These are phyloP conservation scores for Bipolaris bicolor DNA, from an alignment of 2,329 filamentous ascomycete species.

Conservation along the genomic window DNA sequence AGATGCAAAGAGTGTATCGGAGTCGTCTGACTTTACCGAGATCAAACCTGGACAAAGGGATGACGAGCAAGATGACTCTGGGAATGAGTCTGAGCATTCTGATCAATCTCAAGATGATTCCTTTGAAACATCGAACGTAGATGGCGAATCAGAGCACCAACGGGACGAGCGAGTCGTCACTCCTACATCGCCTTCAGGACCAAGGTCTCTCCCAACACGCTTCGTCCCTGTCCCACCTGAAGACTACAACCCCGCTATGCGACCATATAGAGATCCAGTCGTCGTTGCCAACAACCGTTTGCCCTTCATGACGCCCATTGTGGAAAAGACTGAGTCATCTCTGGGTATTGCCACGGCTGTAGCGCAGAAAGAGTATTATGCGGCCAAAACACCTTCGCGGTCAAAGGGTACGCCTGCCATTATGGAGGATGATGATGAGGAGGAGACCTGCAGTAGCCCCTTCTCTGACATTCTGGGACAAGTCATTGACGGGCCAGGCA, in stretches of 20 bases:
- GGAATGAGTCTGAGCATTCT: conserved; percentile 44
- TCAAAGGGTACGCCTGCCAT: conserved; percentile 51
- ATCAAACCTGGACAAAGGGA: conserved; percentile 70
- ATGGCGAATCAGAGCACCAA: conserved; percentile 37
- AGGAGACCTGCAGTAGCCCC: conserved; percentile 68
- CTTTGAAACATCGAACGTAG: conserved; percentile 39
- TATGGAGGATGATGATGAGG: conserved; percentile 49
- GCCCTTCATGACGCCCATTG: conserved; percentile 98
- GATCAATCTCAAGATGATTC: conserved; percentile 45
- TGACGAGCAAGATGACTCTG: conserved; percentile 41
- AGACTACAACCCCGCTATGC: conserved; percentile 79
- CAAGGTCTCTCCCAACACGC: conserved; percentile 56
- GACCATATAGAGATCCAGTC: conserved; percentile 79
- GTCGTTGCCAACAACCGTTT: conserved; percentile 87
- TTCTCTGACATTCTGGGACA: conserved; percentile 68
- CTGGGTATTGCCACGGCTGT: conserved; percentile 60
- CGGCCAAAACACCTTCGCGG: conserved; percentile 79
- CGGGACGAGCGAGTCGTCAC: conserved; percentile 53
- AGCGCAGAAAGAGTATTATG: conserved; percentile 64
- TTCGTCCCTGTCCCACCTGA: conserved; percentile 84
- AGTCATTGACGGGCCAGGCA: conserved; percentile 50
- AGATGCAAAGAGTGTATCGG: conserved; percentile 63
- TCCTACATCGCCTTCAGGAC: conserved; percentile 53
- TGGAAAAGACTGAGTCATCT: conserved; percentile 91
- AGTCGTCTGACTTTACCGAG: conserved; percentile 87